Base-by-base conservation (phyloP, 2,329 filamentous ascomycete species). In the Pseudonectria foliicola region DNA sequence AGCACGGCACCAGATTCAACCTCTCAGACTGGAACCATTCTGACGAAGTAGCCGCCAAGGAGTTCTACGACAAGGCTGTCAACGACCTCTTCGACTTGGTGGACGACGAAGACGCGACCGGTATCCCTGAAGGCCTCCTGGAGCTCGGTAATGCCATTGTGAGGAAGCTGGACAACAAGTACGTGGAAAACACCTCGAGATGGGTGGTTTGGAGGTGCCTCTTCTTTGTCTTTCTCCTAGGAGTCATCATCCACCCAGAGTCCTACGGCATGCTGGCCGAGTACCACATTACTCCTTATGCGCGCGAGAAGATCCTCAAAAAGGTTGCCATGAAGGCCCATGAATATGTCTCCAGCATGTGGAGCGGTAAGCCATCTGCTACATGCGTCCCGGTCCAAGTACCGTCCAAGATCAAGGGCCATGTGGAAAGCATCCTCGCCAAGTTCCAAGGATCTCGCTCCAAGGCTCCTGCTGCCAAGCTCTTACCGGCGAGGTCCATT, bases 201-300 rank as follows among this genome's bases (percentile, higher is more conserved):
- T 93, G 89, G 67, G 75, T 96, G 46, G 80, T 95, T 44, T 85
- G 82, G 51, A 84, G 89, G 55, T 98, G 90, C 80, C 80, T 95
- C 43, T 95, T 96, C 58, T 84, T 87, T 43, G 82, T 82, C 33
- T 95, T 92, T 61, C 68, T 96, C 25, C 73, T 86, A 30, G 82
- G 85, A 49, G 82, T 87, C 34, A 77, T 96, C 52, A 85, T 87
- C 31, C 85, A 92, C 52, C 92, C 92, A 10, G 92, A 98, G 72
- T 88, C 73, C 34, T 73, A 78, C 47, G 76, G 77, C 35, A 77
- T 84, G 65, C 81, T 96, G 67, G 75, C 86, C 37, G 86, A 94
- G 51, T 90, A 94, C 58, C 86, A 95, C 63, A 87, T 96, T 50
- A 89, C 85, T 32, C 86, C 93, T 48, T 87, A 90, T 60, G 88